Evolutionary conservation across 1,139 yeast genomes (phyloP).

Genomic region (Suhomyces maxii): DNA sequence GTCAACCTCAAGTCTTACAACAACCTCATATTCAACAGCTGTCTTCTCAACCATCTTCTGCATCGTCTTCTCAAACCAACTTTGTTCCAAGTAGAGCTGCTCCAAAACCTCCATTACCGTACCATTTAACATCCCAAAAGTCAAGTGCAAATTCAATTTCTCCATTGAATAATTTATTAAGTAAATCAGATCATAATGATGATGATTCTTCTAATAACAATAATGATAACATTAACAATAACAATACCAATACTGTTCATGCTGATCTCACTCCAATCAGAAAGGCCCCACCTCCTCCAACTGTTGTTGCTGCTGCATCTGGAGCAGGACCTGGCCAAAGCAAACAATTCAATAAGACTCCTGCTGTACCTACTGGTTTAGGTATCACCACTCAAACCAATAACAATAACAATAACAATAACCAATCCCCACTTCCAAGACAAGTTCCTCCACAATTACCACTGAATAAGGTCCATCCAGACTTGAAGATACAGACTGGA

Average conservation of each 20-base stretch:
- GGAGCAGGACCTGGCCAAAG: background rate
- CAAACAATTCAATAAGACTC: conserved; percentile 10
- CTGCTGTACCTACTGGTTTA: conserved; percentile 23
- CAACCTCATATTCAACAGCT: conserved; percentile 3
- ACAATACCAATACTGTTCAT: background rate
- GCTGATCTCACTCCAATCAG: conserved; percentile 47
- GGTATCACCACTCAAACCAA: conserved; percentile 17
- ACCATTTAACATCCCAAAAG: conserved; percentile 32
- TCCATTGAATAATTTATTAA: conserved; percentile 38
- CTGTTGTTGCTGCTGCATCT: background rate
- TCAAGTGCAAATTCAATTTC: conserved; percentile 23
- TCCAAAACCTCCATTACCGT: conserved; percentile 48
- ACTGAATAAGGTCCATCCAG: conserved; percentile 31
- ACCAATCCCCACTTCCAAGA: conserved; percentile 22
- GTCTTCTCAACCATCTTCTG: conserved; percentile 9
- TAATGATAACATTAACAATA: too few relatives aligned
- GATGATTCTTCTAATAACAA: background rate
- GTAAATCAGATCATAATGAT: conserved; percentile 19
- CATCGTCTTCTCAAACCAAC: conserved; percentile 13
- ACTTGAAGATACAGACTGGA: conserved; percentile 30
- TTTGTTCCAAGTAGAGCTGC: conserved; percentile 45
- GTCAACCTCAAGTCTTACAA: conserved; percentile 9
- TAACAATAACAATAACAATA: background rate
- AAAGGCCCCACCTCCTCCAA: conserved; percentile 61
- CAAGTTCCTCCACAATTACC: conserved; percentile 37